phyloP scores from a whole-genome alignment of 2,329 filamentous ascomycete genomes.

The Aspergillus sojae region DNA sequence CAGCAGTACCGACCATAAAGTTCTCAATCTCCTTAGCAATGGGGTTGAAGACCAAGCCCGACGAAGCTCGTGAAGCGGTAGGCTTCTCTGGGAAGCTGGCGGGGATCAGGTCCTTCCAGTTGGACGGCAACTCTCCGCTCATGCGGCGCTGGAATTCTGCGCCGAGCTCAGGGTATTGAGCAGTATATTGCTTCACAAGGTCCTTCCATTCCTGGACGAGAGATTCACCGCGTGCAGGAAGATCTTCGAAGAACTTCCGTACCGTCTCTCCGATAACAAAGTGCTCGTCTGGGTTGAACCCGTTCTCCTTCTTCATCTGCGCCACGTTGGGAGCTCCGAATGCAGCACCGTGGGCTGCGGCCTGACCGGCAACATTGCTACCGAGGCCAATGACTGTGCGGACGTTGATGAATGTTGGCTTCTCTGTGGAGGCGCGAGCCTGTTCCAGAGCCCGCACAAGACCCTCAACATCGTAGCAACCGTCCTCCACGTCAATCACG shows the following conservation, averaged over 20 bases:
- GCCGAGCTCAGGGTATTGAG: constrained; percentile 50
- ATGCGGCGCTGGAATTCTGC: constrained; percentile 54
- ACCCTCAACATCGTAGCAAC: constrained; percentile 53
- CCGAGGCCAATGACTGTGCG: constrained; percentile 60
- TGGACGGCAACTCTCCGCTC: constrained; percentile 49
- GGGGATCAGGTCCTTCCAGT: constrained; percentile 58
- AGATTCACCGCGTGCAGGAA: constrained; percentile 49
- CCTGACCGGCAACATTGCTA: constrained; percentile 47
- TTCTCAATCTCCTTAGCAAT: constrained; percentile 51
- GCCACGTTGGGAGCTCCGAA: constrained; percentile 58
- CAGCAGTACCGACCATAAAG: constrained; percentile 59
- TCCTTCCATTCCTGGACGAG: constrained; percentile 54
- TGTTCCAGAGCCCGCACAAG: constrained; percentile 52
- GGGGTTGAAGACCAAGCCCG: constrained; percentile 56
- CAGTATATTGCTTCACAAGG: constrained; percentile 48
- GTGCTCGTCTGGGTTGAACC: constrained; percentile 53
- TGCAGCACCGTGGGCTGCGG: constrained; percentile 61
- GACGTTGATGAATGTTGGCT: constrained; percentile 62
- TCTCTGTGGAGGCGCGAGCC: constrained; percentile 48
- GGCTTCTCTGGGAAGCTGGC: constrained; percentile 50
- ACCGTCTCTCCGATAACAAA: constrained; percentile 52
- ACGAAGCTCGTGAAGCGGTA: constrained; percentile 53
- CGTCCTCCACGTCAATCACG: constrained; percentile 58
- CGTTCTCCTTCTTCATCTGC: constrained; percentile 56
- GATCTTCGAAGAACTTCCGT: constrained; percentile 56